phyloP scores from a whole-genome alignment of 2,329 filamentous ascomycete species.

The Bipolaris gigantea region DNA sequence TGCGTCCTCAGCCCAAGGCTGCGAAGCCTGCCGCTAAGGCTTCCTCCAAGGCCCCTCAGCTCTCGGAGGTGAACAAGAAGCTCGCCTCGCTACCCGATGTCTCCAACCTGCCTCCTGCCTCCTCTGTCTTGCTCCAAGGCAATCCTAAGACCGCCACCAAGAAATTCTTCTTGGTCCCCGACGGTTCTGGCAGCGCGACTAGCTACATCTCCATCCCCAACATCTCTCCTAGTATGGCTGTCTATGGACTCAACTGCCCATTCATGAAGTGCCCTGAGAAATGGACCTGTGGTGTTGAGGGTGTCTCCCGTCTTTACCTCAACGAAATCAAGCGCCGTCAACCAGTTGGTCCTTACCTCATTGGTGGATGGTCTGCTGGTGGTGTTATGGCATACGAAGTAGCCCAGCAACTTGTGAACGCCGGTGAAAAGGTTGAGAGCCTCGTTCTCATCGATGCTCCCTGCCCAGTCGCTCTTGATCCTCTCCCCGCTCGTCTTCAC shows the following conservation, averaged over 20 bases:
- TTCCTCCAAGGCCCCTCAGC: conserved; percentile 40
- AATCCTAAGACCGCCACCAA: conserved; percentile 60
- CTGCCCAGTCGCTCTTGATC: conserved; percentile 55
- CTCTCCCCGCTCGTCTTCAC: conserved; percentile 60
- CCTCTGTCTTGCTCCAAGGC: conserved; percentile 61
- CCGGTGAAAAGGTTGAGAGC: conserved; percentile 53
- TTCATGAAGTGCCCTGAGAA: conserved; percentile 71
- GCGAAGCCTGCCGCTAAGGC: conserved; percentile 22
- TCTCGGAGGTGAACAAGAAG: conserved; percentile 54
- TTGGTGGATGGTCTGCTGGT: conserved; percentile 60
- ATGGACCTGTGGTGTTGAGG: conserved; percentile 66
- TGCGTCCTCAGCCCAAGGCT: conserved; percentile 49
- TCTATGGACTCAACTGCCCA: conserved; percentile 66
- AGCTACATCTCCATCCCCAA: conserved; percentile 66
- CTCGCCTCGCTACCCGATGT: conserved; percentile 47
- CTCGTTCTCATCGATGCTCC: conserved; percentile 58
- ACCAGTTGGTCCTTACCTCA: conserved; percentile 61
- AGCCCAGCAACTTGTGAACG: conserved; percentile 51
- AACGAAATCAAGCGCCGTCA: conserved; percentile 72
- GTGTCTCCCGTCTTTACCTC: conserved; percentile 66
- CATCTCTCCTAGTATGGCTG: conserved; percentile 54
- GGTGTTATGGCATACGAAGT: conserved; percentile 59
- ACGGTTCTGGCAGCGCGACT: conserved; percentile 64
- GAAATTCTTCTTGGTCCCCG: conserved; percentile 57
- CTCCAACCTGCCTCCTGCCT: conserved; percentile 51